phyloP scores from a whole-genome alignment of 2,329 filamentous ascomycete genomes.

The Colletotrichum truncatum region DNA sequence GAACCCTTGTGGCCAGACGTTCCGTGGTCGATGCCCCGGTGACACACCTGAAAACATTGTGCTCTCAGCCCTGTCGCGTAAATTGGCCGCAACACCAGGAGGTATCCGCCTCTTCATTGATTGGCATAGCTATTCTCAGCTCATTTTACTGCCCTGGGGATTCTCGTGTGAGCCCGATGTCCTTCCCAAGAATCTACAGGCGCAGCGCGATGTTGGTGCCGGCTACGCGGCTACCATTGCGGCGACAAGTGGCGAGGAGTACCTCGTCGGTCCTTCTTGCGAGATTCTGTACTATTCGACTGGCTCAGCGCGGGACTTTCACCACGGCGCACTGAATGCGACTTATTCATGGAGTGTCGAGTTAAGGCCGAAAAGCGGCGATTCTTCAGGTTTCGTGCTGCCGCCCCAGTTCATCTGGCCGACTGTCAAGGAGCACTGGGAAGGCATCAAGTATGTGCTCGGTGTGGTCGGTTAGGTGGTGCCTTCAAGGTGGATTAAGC shows the following conservation, averaged over 20 bases:
- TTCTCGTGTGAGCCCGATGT: constrained; percentile 54
- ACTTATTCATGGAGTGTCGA: constrained; percentile 36
- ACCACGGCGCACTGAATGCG: constrained; percentile 33
- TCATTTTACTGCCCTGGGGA: constrained; percentile 64
- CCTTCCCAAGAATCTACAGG: constrained; percentile 34
- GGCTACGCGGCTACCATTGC: constrained; percentile 54
- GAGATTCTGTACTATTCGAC: constrained; percentile 35
- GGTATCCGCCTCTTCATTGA: constrained; percentile 67
- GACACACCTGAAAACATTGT: constrained; percentile 58
- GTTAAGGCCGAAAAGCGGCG: constrained; percentile 28
- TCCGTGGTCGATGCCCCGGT: constrained; percentile 48
- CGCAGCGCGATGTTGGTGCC: constrained; percentile 35
- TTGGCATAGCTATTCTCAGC: constrained; percentile 66
- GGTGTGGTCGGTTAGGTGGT: constrained; percentile 1
- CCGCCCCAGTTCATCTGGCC: constrained; percentile 33
- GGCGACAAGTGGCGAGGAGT: constrained; percentile 28
- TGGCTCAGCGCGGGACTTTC: constrained; percentile 33
- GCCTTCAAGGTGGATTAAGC: no score
- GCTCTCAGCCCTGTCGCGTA: constrained; percentile 55
- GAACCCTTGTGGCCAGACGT: constrained; percentile 55
- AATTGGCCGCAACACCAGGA: constrained; percentile 47
- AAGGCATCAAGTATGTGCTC: constrained; percentile 28
- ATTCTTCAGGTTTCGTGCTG: constrained; percentile 32
- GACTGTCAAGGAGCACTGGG: constrained; percentile 35
- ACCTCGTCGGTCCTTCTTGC: constrained; percentile 33